Evolutionary conservation across 2,329 filamentous ascomycete genomes (phyloP), one percentile per base, ranked within the genome.

Genomic region (Colletotrichum sp.): DNA sequence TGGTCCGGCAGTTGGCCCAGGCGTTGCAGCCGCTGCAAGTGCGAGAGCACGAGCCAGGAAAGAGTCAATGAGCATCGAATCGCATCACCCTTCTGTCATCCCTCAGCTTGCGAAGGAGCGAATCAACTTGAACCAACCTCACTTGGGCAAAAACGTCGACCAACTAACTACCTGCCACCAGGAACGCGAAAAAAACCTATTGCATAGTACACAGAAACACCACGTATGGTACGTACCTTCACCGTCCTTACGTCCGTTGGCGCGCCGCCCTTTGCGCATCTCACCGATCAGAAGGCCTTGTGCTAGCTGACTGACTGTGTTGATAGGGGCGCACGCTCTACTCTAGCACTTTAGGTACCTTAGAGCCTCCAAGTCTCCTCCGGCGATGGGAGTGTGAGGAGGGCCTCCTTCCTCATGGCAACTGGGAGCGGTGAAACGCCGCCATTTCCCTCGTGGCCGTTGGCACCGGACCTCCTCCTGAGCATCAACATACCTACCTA

Each of bases 171-270:
- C 39, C 39, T 49, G 44, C 44, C 44, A 21, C 44, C 44, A 49
- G 44, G 44, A 49, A 49, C 44, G n/a, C 18, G 6, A 30, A 49
- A 65, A 49, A 0, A n/a, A 7, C 26, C 32, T 13, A 32, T 13
- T 32, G 32, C 32, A 32, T 32, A 12, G 32, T 8, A 28, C 57
- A 13, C 18, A 13, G 18, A 32, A 32, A 30, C 15, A n/a, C 59
- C 18, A 62, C 30, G 0, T 1, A 7, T 12, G 15, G 28, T 63
- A 63, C 55, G 57, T 64, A 36, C 36, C 68, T 18, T 70, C 68
- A 70, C 68, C 68, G 57, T 62, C 57, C 68, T 63, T 73, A 57
- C 57, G 64, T 67, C 70, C 63, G 64, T 34, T 67, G 52, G 63
- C 32, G 28, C 32, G 13, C 21, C n/a, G 44, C 44, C 44, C 44